Base-by-base conservation (phyloP, 495 filamentous ascomycete genomes). In the Patellaria atrata region DNA sequence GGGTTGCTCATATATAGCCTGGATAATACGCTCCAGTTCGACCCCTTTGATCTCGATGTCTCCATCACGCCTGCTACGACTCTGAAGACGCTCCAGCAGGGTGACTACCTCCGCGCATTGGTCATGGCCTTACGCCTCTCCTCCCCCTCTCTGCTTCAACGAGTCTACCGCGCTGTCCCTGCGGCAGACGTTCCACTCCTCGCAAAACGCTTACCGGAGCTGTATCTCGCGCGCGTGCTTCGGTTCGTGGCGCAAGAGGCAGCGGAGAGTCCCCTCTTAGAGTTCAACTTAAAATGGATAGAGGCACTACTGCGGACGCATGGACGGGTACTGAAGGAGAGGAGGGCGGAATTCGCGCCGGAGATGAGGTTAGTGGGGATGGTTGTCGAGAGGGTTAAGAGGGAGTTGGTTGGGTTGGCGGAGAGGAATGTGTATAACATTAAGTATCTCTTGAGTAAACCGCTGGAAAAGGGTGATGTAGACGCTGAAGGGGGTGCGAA, bases 81-180 rank as follows among this genome's bases (percentile, higher is more conserved):
- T 3, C 59, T 93, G 1, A 64, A 71, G 7, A 76, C 80, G 6
- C 64, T 94, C 26, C 65, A 75, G 27, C 73, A 86, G 33, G 68
- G 68, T 44, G 81, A 91, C 24, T 93, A 77, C 59, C 66, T 94
- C 22, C 92, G 84, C 57, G 89, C 89, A 1, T 62, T 97, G 2
- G 77, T 94, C 37, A 94, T 96, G 87, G 81, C 86, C 1, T 96
- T 97, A 66, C 79, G 89, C 1, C 69, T 97, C 24, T 93, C 92
- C 58, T 76, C 87, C 48, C 63, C 65, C 2, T 67, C 69, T 30
- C 63, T 96, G 16, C 70, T 93, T 31, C 75, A 76, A 38, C 71
- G 70, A 17, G 83, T 94, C 8, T 94, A 92, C 58, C 81, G 87
- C 60, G 64, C 70, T 2, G 79, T 83, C 23, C 86, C 91, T 12